Percentiles rank a stretch among this genome's conserved stretches.
Conservation (phyloP, 441 rosid genomes). For the Viola pubescens region DNA sequence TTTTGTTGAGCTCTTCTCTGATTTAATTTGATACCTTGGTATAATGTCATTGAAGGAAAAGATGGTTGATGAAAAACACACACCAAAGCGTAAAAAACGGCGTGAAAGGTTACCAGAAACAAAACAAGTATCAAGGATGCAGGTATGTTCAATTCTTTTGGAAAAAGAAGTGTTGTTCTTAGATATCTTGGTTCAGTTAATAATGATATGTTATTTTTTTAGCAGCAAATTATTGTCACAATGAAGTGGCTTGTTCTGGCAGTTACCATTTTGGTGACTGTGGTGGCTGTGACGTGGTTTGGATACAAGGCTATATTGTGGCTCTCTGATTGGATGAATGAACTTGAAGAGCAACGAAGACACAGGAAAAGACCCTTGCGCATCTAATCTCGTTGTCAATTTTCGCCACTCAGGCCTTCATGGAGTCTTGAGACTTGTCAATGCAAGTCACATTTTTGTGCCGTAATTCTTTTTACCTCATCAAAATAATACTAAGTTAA, state of each 20-base stretch:
- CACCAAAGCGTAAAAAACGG: conserved; percentile 55
- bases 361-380: conserved; percentile 39
- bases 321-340: conserved; percentile 88
- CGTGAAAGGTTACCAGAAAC: conserved; percentile 47
- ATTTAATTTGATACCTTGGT: conserved; percentile 11
- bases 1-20: background rate
- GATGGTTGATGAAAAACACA: conserved; percentile 39
- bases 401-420: background rate
- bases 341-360: conserved; percentile 47
- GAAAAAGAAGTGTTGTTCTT: background rate
- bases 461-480: background rate
- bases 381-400: conserved; percentile 19
- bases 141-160: conserved; percentile 31
- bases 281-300: conserved; percentile 37
- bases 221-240: conserved; percentile 45
- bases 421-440: background rate
- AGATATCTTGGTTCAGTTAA: conserved; percentile 5
- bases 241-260: conserved; percentile 40
- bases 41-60: conserved; percentile 40
- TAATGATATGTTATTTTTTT: conserved; percentile 7
- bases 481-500: background rate
- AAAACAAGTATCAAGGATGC: conserved; percentile 39
- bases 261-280: conserved; percentile 24
- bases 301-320: conserved; percentile 69
- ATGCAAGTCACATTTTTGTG: background rate